A percentile compares a stretch with the other conserved stretches of the same genome.
These are phyloP conservation scores for Penicillium bovifimosum DNA, from an alignment of 495 filamentous ascomycete genomes.

Conservation along the genomic window DNA sequence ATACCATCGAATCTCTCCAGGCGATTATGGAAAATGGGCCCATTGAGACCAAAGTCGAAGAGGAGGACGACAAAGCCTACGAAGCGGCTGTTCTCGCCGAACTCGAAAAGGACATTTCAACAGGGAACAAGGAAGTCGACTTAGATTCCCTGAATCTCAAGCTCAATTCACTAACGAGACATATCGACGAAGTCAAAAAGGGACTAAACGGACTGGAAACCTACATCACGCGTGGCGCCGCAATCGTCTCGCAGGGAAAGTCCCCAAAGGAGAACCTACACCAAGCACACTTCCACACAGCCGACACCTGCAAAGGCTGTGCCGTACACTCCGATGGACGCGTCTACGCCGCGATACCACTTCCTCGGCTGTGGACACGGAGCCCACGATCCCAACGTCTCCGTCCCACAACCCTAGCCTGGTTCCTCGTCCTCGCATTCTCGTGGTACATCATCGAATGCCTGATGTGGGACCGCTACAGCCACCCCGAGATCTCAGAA, in stretches of 20 bases:
- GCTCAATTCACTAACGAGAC: slow-evolving; percentile 51
- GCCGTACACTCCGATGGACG: slow-evolving; percentile 20
- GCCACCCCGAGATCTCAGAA: slow-evolving; percentile 48
- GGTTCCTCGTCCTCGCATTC: slow-evolving; percentile 41
- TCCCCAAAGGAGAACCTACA: slow-evolving; percentile 5
- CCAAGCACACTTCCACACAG: slow-evolving; percentile 9
- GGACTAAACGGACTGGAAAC: slow-evolving; percentile 63
- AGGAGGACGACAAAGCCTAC: slow-evolving; percentile 33
- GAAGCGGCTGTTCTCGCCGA: slow-evolving; percentile 32
- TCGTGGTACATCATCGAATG: slow-evolving; percentile 57
- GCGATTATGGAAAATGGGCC: slow-evolving; percentile 39
- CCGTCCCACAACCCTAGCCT: slow-evolving; percentile 53
- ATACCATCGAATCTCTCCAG: slow-evolving; percentile 59
- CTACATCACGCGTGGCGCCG: slow-evolving; percentile 44
- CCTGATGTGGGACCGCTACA: slow-evolving; percentile 56
- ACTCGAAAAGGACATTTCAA: slow-evolving; percentile 30
- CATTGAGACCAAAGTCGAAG: slow-evolving; percentile 31
- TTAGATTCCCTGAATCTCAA: slow-evolving; percentile 56
- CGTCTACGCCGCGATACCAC: slow-evolving; percentile 41
- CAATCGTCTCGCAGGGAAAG: slow-evolving; percentile 13
- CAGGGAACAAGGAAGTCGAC: slow-evolving; percentile 41
- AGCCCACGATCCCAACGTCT: slow-evolving; percentile 36
- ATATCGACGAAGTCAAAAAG: slow-evolving; percentile 60
- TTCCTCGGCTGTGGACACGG: slow-evolving; percentile 55
- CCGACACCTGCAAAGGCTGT: slow-evolving; percentile 26